These are phyloP conservation scores for Penicillium pulvis DNA, from an alignment of 495 filamentous ascomycete species.

Conservation along the genomic window DNA sequence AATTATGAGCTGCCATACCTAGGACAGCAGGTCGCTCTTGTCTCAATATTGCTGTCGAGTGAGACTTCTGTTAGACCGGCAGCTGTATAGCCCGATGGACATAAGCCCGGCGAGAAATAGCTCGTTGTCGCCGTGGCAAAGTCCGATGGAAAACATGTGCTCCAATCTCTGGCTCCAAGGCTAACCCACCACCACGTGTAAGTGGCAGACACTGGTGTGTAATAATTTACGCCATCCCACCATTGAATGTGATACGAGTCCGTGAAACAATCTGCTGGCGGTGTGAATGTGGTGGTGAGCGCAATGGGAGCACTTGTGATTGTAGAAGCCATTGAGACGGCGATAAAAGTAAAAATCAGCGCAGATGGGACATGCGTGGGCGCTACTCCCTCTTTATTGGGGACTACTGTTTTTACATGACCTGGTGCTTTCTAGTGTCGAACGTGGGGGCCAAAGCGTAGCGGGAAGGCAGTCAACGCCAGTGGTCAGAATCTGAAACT, in stretches of 20 bases:
- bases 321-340: not conserved
- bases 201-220: not conserved
- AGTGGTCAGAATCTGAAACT: no score
- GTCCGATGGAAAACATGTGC: slow-evolving; percentile 7
- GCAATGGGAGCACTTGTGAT: slow-evolving; percentile 3
- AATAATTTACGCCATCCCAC: not conserved
- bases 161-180: not conserved
- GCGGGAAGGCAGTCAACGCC: no score
- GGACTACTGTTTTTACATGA: not conserved
- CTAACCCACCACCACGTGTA: slow-evolving; percentile 8
- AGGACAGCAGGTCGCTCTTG: slow-evolving; percentile 7
- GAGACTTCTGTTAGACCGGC: slow-evolving; percentile 2
- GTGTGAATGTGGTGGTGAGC: slow-evolving; percentile 8
- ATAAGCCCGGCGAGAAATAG: slow-evolving; percentile 17
- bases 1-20: not conserved
- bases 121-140: not conserved
- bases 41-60: not conserved
- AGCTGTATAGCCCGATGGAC: slow-evolving; percentile 11
- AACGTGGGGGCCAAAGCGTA: no score
- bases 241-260: slow-evolving; percentile 5
- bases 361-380: not conserved
- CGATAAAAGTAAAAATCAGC: not conserved
- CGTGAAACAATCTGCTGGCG: slow-evolving; percentile 5
- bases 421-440: no score
- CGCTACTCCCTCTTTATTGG: not conserved